Conservation (phyloP, 352 stramenopile species). For the Discostella stelligera region DNA sequence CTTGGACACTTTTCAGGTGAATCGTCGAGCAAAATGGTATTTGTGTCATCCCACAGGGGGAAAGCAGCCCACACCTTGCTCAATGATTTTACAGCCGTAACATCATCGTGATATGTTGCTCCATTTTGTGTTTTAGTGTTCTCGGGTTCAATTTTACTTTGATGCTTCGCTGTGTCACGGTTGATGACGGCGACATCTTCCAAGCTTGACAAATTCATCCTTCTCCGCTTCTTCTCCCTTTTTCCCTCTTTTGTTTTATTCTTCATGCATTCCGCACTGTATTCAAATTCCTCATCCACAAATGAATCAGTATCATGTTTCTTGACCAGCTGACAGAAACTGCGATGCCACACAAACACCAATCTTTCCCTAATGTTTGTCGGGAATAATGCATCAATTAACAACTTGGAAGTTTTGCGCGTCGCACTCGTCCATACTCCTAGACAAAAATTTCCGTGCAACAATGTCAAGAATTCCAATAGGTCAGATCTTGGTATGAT, state of each 20-base stretch:
- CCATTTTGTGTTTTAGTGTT: slow-evolving; percentile 11
- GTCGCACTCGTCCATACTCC: slow-evolving; percentile 70
- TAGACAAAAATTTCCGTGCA: slow-evolving; percentile 43
- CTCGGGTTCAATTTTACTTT: neutral
- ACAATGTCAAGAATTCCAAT: slow-evolving; percentile 44
- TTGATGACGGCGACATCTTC: neutral
- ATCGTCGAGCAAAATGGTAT: slow-evolving; percentile 81
- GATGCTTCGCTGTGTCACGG: neutral
- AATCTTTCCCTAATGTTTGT: slow-evolving; percentile 48
- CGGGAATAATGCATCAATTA: slow-evolving; percentile 62
- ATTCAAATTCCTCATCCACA: slow-evolving; percentile 1
- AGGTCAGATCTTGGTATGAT: slow-evolving; percentile 64
- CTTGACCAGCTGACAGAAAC: slow-evolving; percentile 53
- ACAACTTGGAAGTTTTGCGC: slow-evolving; percentile 53
- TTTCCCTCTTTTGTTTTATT: neutral
- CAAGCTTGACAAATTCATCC: too few species aligned
- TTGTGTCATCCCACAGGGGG: slow-evolving; percentile 72
- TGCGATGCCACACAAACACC: slow-evolving; percentile 75
- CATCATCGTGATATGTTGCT: slow-evolving; percentile 21
- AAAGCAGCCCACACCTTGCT: slow-evolving; percentile 69
- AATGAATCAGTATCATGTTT: slow-evolving; percentile 7
- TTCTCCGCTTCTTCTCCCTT: too few species aligned
- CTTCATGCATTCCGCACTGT: neutral
- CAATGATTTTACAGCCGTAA: slow-evolving; percentile 70
- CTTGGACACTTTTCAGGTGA: slow-evolving; percentile 69